Evolutionary conservation across 352 stramenopile genomes (phyloP).

Genomic region (Phytopythium vexans): DNA sequence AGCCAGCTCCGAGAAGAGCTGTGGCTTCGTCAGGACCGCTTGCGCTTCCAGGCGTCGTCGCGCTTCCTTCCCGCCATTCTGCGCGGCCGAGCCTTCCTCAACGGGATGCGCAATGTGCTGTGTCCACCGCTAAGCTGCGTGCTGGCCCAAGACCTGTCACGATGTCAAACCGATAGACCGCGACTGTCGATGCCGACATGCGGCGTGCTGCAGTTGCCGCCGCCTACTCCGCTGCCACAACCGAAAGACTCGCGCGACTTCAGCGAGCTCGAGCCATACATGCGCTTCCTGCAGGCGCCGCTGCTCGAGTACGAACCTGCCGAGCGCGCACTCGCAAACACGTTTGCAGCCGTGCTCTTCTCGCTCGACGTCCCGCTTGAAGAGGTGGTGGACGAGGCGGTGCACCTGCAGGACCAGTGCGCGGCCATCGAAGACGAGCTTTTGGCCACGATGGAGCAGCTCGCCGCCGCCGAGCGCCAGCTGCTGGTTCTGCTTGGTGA

Average conservation of each 20-base stretch:
- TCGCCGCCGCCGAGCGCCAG: neutral
- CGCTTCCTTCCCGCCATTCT: conserved; percentile 35
- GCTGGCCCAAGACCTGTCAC: no score
- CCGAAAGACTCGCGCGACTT: no score
- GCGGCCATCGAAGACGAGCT: conserved; percentile 27
- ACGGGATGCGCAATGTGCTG: conserved; percentile 51
- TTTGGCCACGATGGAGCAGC: conserved; percentile 10
- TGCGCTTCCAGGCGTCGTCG: conserved; percentile 48
- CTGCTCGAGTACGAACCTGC: conserved; percentile 44
- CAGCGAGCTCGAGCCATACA: conserved; percentile 49
- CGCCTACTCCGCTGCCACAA: no score
- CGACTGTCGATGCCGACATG: no score
- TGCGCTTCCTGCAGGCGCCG: conserved; percentile 37
- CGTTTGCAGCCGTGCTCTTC: conserved; percentile 58
- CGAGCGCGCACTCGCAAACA: conserved; percentile 44
- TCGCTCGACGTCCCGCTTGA: conserved; percentile 36
- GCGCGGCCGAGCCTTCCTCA: conserved; percentile 50
- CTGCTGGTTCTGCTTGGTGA: neutral
- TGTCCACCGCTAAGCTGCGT: conserved; percentile 7
- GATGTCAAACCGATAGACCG: no score
- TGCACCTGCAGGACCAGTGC: conserved; percentile 39
- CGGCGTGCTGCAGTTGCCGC: no score
- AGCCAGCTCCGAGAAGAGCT: conserved; percentile 54
- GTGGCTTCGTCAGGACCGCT: conserved; percentile 50
- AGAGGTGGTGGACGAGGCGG: conserved; percentile 31